Conservation (phyloP, 1,139 yeast species). For the Candida glucosophila region DNA sequence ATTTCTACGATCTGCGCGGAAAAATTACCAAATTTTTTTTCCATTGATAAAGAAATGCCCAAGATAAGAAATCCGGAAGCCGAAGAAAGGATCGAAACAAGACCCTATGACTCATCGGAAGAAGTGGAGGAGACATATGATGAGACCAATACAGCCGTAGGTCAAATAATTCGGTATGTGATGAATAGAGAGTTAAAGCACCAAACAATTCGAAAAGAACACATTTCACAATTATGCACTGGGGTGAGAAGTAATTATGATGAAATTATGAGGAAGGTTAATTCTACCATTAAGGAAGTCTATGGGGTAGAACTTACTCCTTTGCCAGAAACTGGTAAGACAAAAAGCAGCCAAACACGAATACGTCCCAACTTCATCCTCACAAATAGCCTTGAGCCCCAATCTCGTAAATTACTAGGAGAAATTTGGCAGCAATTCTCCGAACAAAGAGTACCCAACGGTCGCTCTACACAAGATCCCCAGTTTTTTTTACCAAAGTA, state of each 20-base stretch:
- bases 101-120: too few relatives aligned
- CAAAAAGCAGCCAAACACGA: conserved; percentile 4
- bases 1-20: too few relatives aligned
- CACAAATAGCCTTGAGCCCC: conserved; percentile 8
- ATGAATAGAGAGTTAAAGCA: conserved; percentile 18
- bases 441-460: conserved; percentile 6
- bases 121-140: conserved; percentile 1
- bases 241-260: conserved; percentile 9
- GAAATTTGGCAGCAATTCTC: conserved; percentile 13
- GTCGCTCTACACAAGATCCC: conserved; percentile 8
- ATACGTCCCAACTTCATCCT: conserved; percentile 10
- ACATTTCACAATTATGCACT: conserved; percentile 11
- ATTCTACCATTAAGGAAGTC: conserved; percentile 10
- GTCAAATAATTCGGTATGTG: conserved; percentile 14
- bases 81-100: too few relatives aligned
- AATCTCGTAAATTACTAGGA: conserved; percentile 14
- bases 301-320: conserved; percentile 25
- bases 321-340: too few relatives aligned
- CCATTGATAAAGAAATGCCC: too few relatives aligned
- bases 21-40: too few relatives aligned
- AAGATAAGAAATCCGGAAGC: too few relatives aligned
- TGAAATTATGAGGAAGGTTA: conserved; percentile 4
- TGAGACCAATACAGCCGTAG: neutral
- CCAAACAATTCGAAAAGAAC: conserved; percentile 19
- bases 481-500: conserved; percentile 11